Evolutionary conservation across 371 early-diverging fungal genomes (phyloP), one percentile per base, ranked within the genome.

Genomic region (Mucor saturninus): DNA sequence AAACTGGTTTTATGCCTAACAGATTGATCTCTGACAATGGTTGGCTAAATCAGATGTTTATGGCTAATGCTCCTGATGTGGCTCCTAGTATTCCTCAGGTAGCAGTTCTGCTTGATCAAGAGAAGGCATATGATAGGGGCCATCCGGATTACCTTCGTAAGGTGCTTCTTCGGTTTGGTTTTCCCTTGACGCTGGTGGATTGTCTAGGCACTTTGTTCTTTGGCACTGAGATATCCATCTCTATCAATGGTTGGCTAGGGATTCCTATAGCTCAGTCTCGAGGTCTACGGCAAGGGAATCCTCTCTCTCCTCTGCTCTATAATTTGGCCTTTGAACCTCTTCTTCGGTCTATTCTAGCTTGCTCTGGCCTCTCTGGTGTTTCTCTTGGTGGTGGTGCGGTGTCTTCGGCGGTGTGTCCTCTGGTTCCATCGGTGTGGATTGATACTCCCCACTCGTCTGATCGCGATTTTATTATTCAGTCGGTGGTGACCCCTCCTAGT

Each of bases 1-100:
- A 68, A 51, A 62, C 68, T 5, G 62, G 63, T 1, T 68, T 62
- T 32, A 1, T 68, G 4, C 63, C 40, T 10, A 8, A 54, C 5
- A 10, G 68, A 8, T 21, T 65, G 0, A 72, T 68, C n/a, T 65
- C 73, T 11, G 68, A 65, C 28, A 61, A 72, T 57, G 66, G 66
- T 2, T 68, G 65, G 62, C 9, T 46, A 7, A 48, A 54, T 29
- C 48, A 56, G 11, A 38, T 56, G 2, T 13, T 64, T 0, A 71
- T 71, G 71, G n/a, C 21, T 4, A 60, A 67, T 26, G 4, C 40
- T 2, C 60, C 11, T 6, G 9, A 7, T 4, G 4, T 21, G 2
- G 14, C 31, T n/a, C 56, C 57, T 8, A 5, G 1, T 0, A 15
- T 35, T 21, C 21, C 48, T 1, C 2, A 43, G 11, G 49, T 54